These are phyloP conservation scores for Geranium brycei DNA, from an alignment of 345 rosid species.

Conservation along the genomic window DNA sequence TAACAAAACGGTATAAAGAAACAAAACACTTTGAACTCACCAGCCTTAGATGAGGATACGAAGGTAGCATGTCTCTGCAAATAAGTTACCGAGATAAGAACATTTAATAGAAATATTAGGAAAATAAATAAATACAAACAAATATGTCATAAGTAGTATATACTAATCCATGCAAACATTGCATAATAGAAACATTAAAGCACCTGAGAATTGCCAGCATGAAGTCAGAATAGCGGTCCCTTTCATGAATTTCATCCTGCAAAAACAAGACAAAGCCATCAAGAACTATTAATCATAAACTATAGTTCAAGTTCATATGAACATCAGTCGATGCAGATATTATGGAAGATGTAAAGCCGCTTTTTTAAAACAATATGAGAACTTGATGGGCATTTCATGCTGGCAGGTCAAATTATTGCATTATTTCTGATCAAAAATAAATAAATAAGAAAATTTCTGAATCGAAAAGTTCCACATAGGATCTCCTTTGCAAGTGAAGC, in stretches of 20 bases:
- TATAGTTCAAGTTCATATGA: not conserved
- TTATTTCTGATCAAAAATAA: no score
- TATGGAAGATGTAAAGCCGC: no score
- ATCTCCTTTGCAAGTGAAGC: no score
- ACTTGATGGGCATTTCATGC: no score
- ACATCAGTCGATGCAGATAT: no score
- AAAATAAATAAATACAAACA: not conserved
- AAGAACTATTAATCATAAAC: constrained; percentile 7
- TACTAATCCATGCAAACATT: constrained; percentile 1
- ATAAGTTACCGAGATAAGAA: constrained; percentile 12
- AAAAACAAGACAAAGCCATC: constrained; percentile 20
- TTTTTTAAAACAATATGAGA: no score
- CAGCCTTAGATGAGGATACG: constrained; percentile 71
- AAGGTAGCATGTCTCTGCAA: constrained; percentile 87
- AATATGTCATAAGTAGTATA: not conserved
- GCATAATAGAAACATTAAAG: not conserved
- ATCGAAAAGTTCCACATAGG: no score
- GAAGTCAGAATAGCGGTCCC: constrained; percentile 92
- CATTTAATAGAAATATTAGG: constrained; percentile 4
- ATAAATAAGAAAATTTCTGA: no score
- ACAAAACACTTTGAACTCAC: constrained; percentile 34
- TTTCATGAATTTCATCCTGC: constrained; percentile 97
- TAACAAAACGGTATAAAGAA: not conserved
- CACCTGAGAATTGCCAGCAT: constrained; percentile 87
- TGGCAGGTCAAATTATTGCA: no score